Evolutionary conservation across 129 eudicot species (phyloP), one percentile per base, ranked within the genome.

Genomic region (Chrysanthemum seticuspe): DNA sequence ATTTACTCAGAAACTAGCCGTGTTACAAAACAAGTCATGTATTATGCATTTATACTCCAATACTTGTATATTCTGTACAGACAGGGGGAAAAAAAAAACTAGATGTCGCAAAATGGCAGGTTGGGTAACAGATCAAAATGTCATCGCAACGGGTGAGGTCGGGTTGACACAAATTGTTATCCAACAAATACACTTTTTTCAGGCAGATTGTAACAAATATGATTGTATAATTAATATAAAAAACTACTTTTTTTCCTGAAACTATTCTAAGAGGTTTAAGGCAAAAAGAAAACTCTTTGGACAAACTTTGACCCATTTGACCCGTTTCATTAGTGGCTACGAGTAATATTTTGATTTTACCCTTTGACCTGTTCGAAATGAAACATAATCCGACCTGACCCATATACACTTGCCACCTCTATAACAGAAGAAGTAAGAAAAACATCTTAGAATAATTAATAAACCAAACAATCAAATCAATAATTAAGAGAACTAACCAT

Each of bases 401-500:
- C 40, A 34, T 5, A 34, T 3, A 5, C 23, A 59, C 14, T 23
- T 60, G 13, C 15, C 40, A 60, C 65, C 13, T 60, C n/a, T 51
- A 50, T 50, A 14, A 50, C 14, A 50, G 8, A 50, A 50, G 3
- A 50, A 50, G 34, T 50, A 50, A 10, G 55, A 50, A 50, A 11
- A 50, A 3, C 64, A 10, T 1, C 15, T 74, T 53, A 52, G 21
- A 53, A 55, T 6, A 31, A 36, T 10, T 3, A 4, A 27, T 7
- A 58, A 12, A 63, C 34, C 12, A 51, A 27, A 56, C 34, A 63
- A 36, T 23, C 65, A 63, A 23, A 60, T 60, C 10, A 68, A 68
- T 2, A 63, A 50, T 1, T 44, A 66, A 60, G 36, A 70, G 9
- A 51, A 84, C 91, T 79, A 72, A 95, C 99, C 99, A 95, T 73